Evolutionary conservation across 176 grass and related monocot species (phyloP).

Genomic region (Bolboschoenus planiculmis): DNA sequence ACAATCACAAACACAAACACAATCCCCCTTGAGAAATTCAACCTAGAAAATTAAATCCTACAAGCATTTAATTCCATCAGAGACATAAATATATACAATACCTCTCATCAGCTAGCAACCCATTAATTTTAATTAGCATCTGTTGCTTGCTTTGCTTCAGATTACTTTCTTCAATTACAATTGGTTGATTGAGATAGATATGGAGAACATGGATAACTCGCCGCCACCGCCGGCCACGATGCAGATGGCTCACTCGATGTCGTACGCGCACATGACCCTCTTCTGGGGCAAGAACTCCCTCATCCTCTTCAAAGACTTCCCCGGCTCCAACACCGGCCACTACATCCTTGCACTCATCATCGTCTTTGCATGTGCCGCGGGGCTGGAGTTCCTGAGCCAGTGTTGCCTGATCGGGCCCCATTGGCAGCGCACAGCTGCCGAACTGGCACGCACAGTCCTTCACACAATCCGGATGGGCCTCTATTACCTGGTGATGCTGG

Average conservation of each 20-base stretch:
- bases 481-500: constrained; percentile 80
- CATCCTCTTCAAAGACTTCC: constrained; percentile 70
- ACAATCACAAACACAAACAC: not conserved
- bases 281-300: constrained; percentile 79
- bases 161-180: no score
- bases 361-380: constrained; percentile 36
- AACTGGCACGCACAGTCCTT: constrained; percentile 25
- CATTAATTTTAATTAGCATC: not conserved
- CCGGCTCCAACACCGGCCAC: constrained; percentile 54
- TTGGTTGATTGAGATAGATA: not conserved
- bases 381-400: constrained; percentile 47
- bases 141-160: no score
- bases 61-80: not conserved
- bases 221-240: not conserved
- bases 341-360: constrained; percentile 58
- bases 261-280: constrained; percentile 84
- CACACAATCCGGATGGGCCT: constrained; percentile 44
- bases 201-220: not conserved
- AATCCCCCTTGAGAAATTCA: not conserved
- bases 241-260: constrained; percentile 1
- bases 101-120: not conserved
- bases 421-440: not conserved
- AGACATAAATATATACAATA: not conserved
- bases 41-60: not conserved
- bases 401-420: constrained; percentile 3